Evolutionary conservation across 306 rosid genomes (phyloP), one percentile per base, ranked within the genome.

Genomic region (Ochetophila trinervis): DNA sequence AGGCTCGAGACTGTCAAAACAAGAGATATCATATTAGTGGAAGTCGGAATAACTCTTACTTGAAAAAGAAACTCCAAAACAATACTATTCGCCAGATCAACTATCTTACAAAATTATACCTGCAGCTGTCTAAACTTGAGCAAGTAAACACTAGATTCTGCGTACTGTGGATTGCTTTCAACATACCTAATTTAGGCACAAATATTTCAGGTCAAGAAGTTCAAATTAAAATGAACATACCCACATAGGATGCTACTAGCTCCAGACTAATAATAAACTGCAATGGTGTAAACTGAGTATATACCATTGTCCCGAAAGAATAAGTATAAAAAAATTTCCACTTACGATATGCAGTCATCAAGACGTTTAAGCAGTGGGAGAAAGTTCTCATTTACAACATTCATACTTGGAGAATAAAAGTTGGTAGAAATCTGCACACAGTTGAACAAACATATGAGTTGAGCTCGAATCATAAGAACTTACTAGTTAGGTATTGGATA

Each of bases 301-400:
- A 53, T 60, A 73, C 69, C 60, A 71, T 49, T 58, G n/a, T 5
- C 52, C 7, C 27, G 16, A 68, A 19, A 24, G 24, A 68, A 35
- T 3, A 14, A 61, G 6, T 11, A 23, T 5, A 8, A 30, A 45
- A 18, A n/a, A 60, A 1, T 50, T 36, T 64, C 69, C 65, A 90
- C 99, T 90, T 85, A 94, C 97, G 86, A 76, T 76, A 94, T 90
- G 87, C 99, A 90, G 65, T 94, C 96, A 72, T 94, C 99, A 67
- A 94, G 96, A 59, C 88, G 85, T 77, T 94, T 94, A 74, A 94
- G 95, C 75, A 93, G 88, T 22, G 91, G 91, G 62, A 88, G 91
- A 72, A 90, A 93, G 72, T 83, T 90, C 72, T 90, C 95, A 27
- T 86, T 90, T 73, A 88, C 95, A 57, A 90, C 94, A 21, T 75